Evolutionary conservation across 2,329 filamentous ascomycete species (phyloP).

Genomic region (Geosmithia putterillii): DNA sequence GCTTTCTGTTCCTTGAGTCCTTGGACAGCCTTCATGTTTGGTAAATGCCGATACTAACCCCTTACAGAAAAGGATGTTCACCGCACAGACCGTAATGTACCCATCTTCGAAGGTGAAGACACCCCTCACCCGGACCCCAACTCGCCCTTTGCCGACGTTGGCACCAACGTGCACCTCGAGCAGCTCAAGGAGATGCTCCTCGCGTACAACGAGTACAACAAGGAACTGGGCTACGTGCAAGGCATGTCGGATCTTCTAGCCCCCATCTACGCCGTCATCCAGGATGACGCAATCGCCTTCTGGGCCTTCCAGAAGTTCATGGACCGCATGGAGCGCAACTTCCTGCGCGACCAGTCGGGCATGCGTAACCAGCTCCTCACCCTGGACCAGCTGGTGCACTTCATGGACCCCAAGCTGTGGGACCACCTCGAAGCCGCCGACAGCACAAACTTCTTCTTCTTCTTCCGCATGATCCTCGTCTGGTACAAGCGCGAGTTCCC

Average conservation of each 20-base stretch:
- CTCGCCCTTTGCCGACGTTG: constrained; percentile 83
- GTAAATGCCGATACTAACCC: constrained; percentile 8
- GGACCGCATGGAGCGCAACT: constrained; percentile 96
- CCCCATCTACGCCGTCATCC: constrained; percentile 91
- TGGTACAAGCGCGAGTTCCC: constrained; percentile 98
- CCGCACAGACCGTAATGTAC: constrained; percentile 84
- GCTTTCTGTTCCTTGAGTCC: too few species aligned
- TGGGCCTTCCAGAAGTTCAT: constrained; percentile 96
- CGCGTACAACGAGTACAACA: constrained; percentile 97
- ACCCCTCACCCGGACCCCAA: constrained; percentile 93
- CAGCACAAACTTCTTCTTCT: constrained; percentile 99
- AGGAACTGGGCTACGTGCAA: constrained; percentile 90
- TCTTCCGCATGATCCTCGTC: constrained; percentile 96
- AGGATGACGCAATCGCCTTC: constrained; percentile 93
- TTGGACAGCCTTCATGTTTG: too few species aligned
- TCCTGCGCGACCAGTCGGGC: constrained; percentile 86
- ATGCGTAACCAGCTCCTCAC: constrained; percentile 89
- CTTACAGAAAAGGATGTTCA: constrained; percentile 92
- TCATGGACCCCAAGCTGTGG: constrained; percentile 93
- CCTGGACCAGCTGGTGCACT: constrained; percentile 86
- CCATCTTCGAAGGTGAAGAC: constrained; percentile 93
- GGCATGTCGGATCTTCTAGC: constrained; percentile 97
- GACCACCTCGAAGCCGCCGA: constrained; percentile 80
- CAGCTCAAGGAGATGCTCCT: constrained; percentile 99
- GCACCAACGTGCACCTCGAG: constrained; percentile 94